These are phyloP conservation scores for Lenwebbia sp. DNA, from an alignment of 345 rosid genomes.

Conservation along the genomic window DNA sequence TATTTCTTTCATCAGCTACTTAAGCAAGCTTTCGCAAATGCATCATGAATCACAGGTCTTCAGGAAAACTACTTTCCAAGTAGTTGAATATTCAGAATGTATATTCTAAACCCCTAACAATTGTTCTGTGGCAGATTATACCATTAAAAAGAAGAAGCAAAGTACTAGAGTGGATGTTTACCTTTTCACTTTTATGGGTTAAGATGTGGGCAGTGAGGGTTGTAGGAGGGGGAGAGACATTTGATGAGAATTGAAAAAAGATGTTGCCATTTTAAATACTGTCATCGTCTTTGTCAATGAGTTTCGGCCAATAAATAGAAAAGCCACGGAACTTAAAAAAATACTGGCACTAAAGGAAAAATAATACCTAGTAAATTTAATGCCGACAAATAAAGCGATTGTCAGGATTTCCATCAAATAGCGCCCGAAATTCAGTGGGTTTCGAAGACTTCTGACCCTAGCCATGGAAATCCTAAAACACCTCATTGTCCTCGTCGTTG, in stretches of 20 bases:
- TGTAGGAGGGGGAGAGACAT: neutral
- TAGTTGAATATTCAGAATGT: neutral
- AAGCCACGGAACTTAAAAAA: neutral
- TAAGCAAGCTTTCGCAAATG: neutral
- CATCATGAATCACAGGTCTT: neutral
- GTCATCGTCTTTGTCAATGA: neutral
- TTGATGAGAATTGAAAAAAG: neutral
- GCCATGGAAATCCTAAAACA: slow-evolving; percentile 8
- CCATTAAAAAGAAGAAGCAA: neutral
- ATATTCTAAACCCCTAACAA: neutral
- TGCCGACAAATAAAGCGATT: slow-evolving; percentile 82
- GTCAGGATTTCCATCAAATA: slow-evolving; percentile 61
- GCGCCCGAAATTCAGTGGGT: slow-evolving; percentile 73
- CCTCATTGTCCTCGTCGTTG: slow-evolving; percentile 5
- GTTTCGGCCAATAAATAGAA: neutral
- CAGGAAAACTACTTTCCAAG: neutral
- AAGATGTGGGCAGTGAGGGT: neutral
- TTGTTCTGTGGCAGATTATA: neutral
- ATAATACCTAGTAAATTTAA: slow-evolving; percentile 79
- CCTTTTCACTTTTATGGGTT: neutral
- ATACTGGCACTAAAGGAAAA: neutral
- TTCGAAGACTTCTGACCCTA: slow-evolving; percentile 44
- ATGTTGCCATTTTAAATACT: neutral
- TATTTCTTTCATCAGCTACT: neutral
- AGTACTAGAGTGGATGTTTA: neutral